Conservation (phyloP, 2,329 filamentous ascomycete genomes). For the Trichoderma arundinaceum region DNA sequence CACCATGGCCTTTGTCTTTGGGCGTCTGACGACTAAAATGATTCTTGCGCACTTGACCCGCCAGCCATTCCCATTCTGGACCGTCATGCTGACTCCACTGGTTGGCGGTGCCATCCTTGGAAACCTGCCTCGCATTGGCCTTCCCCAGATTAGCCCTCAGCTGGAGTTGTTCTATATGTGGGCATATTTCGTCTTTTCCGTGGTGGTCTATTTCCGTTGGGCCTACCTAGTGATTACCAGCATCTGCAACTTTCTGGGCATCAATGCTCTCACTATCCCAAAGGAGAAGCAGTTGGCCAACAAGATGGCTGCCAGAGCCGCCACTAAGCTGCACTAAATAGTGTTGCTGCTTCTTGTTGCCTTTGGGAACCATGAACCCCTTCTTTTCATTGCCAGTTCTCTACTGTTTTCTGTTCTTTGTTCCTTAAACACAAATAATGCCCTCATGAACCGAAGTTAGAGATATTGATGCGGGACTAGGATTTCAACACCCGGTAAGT, state of each 20-base stretch:
- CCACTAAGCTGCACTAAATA: constrained; percentile 45
- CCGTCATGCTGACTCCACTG: constrained; percentile 84
- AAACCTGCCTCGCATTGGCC: constrained; percentile 79
- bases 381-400: constrained; percentile 5
- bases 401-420: constrained; percentile 3
- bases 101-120: constrained; percentile 81
- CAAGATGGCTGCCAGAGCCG: constrained; percentile 48
- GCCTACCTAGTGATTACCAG: constrained; percentile 86
- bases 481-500: constrained; percentile 10
- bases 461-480: constrained; percentile 12
- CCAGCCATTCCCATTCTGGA: constrained; percentile 97
- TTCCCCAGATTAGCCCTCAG: constrained; percentile 67
- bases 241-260: constrained; percentile 90
- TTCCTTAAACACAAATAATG: constrained; percentile 21
- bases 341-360: background rate
- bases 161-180: constrained; percentile 82
- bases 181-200: constrained; percentile 80
- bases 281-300: constrained; percentile 64
- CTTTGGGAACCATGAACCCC: background rate
- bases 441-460: constrained; percentile 20
- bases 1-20: constrained; percentile 96
- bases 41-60: constrained; percentile 93
- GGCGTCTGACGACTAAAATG: constrained; percentile 98
- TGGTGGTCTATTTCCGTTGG: constrained; percentile 91
- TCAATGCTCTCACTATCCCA: constrained; percentile 91